phyloP scores from a whole-genome alignment of 2,329 filamentous ascomycete genomes.

The Byssoonygena ceratinophila region DNA sequence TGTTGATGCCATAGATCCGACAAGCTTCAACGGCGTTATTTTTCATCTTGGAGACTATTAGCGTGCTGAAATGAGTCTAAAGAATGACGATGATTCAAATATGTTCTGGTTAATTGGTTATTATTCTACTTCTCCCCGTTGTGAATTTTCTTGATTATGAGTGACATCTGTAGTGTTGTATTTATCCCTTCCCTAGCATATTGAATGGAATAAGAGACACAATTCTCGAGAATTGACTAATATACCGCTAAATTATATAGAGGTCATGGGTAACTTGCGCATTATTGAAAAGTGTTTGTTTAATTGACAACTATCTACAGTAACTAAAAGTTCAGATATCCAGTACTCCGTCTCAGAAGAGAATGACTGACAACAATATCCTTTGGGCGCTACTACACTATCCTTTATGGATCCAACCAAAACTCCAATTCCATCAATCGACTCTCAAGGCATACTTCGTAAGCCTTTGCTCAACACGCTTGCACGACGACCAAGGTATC shows the following conservation, averaged over 20 bases:
- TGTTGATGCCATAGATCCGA: constrained; percentile 3
- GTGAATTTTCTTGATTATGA: neutral
- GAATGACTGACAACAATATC: too few species aligned
- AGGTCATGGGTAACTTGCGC: too few species aligned
- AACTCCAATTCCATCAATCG: neutral
- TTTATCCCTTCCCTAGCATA: neutral
- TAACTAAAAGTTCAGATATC: neutral
- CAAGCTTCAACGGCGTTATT: neutral
- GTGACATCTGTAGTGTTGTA: neutral
- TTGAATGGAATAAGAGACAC: too few species aligned
- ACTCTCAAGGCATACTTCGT: neutral
- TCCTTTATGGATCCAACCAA: neutral
- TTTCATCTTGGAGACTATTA: neutral
- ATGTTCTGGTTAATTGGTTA: neutral
- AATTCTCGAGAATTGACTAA: too few species aligned
- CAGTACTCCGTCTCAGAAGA: neutral
- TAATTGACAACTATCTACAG: neutral
- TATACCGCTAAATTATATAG: too few species aligned
- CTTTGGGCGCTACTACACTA: too few species aligned
- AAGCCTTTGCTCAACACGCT: neutral
- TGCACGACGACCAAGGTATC: neutral
- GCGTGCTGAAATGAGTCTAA: neutral
- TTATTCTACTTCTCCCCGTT: neutral
- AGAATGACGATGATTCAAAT: neutral
- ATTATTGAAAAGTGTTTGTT: too few species aligned